phyloP scores from a whole-genome alignment of 257 asterid species.

The Linaria vulgaris region DNA sequence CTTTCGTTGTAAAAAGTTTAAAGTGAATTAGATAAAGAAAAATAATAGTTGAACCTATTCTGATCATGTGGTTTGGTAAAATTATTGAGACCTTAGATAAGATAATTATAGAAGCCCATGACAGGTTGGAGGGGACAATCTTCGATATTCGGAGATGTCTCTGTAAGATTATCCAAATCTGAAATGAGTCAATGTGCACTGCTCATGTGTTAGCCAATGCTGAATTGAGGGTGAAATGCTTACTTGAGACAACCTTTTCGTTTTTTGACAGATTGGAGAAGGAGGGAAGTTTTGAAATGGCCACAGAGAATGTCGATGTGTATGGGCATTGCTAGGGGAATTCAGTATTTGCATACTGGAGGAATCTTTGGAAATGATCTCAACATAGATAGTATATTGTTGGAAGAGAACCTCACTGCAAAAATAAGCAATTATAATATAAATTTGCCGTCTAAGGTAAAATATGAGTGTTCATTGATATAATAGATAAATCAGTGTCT shows the following conservation, averaged over 20 bases:
- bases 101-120: too few species aligned
- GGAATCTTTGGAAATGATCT: slow-evolving; percentile 78
- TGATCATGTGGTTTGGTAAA: too few species aligned
- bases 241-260: background rate
- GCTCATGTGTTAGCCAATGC: background rate
- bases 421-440: slow-evolving; percentile 81
- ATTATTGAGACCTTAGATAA: too few species aligned
- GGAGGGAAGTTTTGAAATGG: slow-evolving; percentile 82
- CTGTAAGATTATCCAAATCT: too few species aligned
- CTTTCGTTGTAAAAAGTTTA: too few species aligned
- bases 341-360: slow-evolving; percentile 77
- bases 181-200: slow-evolving; percentile 7
- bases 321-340: slow-evolving; percentile 84
- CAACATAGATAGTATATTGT: slow-evolving; percentile 64
- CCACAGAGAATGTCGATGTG: slow-evolving; percentile 86
- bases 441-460: slow-evolving; percentile 70
- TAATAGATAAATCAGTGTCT: background rate
- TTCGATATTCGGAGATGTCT: too few species aligned
- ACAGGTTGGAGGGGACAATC: too few species aligned
- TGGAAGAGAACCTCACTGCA: slow-evolving; percentile 75
- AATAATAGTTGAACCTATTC: too few species aligned
- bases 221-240: background rate
- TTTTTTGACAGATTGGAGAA: slow-evolving; percentile 75
- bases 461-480: background rate
- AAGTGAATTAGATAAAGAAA: too few species aligned